Conservation (phyloP, 176 grass and related monocot genomes). For the Oryza coarctata region DNA sequence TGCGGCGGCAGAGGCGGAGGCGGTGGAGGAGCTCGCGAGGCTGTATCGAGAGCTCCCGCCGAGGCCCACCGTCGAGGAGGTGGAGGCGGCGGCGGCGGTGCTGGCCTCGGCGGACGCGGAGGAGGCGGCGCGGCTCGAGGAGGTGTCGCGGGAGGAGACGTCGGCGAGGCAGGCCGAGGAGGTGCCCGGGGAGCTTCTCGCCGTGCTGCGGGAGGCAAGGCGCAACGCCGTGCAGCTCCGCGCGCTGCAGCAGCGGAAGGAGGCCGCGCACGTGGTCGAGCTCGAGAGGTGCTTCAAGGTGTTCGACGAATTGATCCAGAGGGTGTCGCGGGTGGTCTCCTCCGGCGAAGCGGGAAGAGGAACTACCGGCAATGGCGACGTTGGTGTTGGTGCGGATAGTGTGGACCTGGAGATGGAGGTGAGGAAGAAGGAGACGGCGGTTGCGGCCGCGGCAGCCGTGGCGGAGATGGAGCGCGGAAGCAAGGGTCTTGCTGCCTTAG, state of each 20-base stretch:
- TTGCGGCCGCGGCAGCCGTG: neutral
- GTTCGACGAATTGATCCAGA: slow-evolving; percentile 83
- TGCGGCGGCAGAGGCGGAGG: slow-evolving; percentile 33
- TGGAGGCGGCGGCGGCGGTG: slow-evolving; percentile 74
- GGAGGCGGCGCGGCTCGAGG: slow-evolving; percentile 58
- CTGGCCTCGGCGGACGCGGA: slow-evolving; percentile 56
- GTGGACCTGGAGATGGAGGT: slow-evolving; percentile 39
- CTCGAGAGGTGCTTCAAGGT: slow-evolving; percentile 69
- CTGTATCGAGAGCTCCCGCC: slow-evolving; percentile 67
- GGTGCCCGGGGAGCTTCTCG: slow-evolving; percentile 60
- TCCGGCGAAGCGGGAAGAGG: slow-evolving; percentile 1
- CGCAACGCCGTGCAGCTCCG: slow-evolving; percentile 58
- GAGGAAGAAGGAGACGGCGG: slow-evolving; percentile 8
- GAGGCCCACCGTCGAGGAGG: slow-evolving; percentile 71
- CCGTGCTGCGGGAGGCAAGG: slow-evolving; percentile 68
- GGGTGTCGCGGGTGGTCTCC: slow-evolving; percentile 55
- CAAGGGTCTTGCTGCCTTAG: slow-evolving; percentile 10
- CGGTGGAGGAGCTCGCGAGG: slow-evolving; percentile 70
- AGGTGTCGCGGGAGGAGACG: slow-evolving; percentile 44
- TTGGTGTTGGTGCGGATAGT: neutral
- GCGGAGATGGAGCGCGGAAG: slow-evolving; percentile 38
- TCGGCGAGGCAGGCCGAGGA: slow-evolving; percentile 31
- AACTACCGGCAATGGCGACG: neutral
- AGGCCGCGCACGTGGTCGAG: slow-evolving; percentile 70
- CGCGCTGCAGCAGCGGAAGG: slow-evolving; percentile 73